phyloP scores from a whole-genome alignment of 2,329 filamentous ascomycete species.

The Neofusicoccum umdonicola region DNA sequence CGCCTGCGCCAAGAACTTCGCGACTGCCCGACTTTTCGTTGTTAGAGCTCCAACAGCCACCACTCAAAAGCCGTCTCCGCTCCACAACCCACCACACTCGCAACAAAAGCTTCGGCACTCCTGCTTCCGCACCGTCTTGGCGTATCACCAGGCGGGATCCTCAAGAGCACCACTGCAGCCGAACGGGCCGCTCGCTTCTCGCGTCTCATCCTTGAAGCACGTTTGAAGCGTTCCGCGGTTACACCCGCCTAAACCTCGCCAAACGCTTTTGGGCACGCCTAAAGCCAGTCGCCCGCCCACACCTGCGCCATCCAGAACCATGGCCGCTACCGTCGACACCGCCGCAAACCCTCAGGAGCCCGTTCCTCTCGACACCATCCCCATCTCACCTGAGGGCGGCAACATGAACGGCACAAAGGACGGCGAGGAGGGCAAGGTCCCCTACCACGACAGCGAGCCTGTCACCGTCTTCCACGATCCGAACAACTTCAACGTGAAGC shows the following conservation, averaged over 20 bases:
- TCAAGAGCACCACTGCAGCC: not conserved
- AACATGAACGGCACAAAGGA: constrained; percentile 45
- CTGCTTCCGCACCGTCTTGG: constrained; percentile 1
- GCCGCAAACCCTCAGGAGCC: constrained; percentile 44
- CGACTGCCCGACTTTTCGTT: constrained; percentile 13
- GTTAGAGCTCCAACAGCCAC: not conserved
- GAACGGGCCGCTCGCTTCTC: constrained; percentile 5
- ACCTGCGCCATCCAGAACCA: constrained; percentile 3
- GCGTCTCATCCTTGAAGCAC: constrained; percentile 16
- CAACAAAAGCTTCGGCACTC: not conserved
- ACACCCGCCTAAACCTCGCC: constrained; percentile 14
- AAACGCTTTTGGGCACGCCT: constrained; percentile 15
- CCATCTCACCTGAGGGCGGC: constrained; percentile 51
- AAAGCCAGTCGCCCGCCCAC: constrained; percentile 6
- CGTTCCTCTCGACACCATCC: constrained; percentile 56
- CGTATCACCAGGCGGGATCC: not conserved
- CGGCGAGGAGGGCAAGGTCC: constrained; percentile 40
- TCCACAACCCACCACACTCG: not conserved
- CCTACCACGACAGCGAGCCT: constrained; percentile 52
- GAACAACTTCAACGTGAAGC: constrained; percentile 99
- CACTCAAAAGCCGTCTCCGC: not conserved
- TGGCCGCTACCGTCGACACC: constrained; percentile 18
- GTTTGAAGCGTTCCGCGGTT: constrained; percentile 15
- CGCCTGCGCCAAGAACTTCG: constrained; percentile 10
- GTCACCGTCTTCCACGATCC: constrained; percentile 97